Evolutionary conservation across 148 eudicot species (phyloP), one percentile per base, ranked within the genome.

Genomic region (Chenopodium quinoa): DNA sequence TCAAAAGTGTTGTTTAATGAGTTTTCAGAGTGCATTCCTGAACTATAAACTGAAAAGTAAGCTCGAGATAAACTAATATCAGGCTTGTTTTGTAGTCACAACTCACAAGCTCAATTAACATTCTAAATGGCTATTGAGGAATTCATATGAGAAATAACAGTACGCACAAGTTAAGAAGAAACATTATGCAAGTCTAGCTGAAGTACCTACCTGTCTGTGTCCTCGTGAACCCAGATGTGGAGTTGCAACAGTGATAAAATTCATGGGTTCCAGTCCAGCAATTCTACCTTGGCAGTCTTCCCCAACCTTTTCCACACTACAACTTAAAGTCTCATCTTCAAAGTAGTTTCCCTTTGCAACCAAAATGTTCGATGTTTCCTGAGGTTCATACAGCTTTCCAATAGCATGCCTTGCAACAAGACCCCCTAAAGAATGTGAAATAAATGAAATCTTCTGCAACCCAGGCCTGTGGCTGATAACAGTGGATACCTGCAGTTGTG

Each of bases 171-270:
- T 29, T 20, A 47, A 64, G 25, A 34, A 73, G 37, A 79, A 66
- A 78, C 5, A 58, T 60, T 72, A 12, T 11, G 50, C 20, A 76
- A 47, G 44, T 72, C 17, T 22, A 71, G 69, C 54, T 44, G n/a
- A 56, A 27, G 58, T 79, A 69, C 40, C 60, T 48, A 93, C 98
- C 97, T 95, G 98, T 87, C 79, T 92, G 90, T 93, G 90, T 75
- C 98, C 98, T 76, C 94, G 91, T 62, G 96, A 91, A 79, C 98
- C 98, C 79, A 95, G 88, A 86, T 93, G 98, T 34, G 98, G 97
- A 80, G 97, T 93, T 78, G 98, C 98, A 88, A 93, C 90, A 73
- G 98, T 93, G 71, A 95, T 85, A 72, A 93, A 95, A 73, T 95
- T 95, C 88, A 95, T 83, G 52, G 97, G 96, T 84, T 93, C 90